Conservation (phyloP, 768 basidiomycete species). For the Rubroboletus pulcherrimus region DNA sequence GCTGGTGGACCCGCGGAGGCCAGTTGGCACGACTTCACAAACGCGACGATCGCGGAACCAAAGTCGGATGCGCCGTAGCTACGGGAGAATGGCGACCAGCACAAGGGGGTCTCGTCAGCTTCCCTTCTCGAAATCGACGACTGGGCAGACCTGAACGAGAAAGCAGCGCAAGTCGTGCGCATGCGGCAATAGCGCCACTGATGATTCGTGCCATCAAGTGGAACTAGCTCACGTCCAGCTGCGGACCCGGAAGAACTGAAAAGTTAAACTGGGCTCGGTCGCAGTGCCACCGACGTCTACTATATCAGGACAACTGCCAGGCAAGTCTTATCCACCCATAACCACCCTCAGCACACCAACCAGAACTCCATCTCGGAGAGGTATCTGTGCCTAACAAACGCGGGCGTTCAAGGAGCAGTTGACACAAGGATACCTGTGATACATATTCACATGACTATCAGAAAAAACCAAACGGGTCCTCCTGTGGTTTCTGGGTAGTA, state of each 20-base stretch:
- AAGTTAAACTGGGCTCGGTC: not conserved
- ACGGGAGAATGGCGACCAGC: not conserved
- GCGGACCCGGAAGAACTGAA: not conserved
- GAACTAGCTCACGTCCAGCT: too few species aligned
- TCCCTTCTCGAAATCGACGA: not conserved
- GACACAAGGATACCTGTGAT: not conserved
- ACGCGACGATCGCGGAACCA: not conserved
- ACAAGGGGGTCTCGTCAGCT: not conserved
- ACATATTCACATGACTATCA: slow-evolving; percentile 24
- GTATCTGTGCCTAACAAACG: not conserved
- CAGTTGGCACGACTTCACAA: not conserved
- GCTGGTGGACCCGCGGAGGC: not conserved
- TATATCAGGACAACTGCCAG: not conserved
- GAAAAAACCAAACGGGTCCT: slow-evolving; percentile 56
- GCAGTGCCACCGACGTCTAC: not conserved
- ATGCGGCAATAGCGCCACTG: not conserved
- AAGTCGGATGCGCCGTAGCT: not conserved
- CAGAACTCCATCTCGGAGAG: not conserved
- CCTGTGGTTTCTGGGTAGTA: slow-evolving; percentile 36
- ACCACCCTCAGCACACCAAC: not conserved
- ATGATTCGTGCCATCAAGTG: not conserved
- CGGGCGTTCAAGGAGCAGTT: not conserved
- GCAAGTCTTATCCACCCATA: not conserved
- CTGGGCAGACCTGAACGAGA: not conserved
- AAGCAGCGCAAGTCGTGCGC: too few species aligned